Evolutionary conservation across 768 basidiomycete species (phyloP).

Genomic region (Hygrocybe coccinea): DNA sequence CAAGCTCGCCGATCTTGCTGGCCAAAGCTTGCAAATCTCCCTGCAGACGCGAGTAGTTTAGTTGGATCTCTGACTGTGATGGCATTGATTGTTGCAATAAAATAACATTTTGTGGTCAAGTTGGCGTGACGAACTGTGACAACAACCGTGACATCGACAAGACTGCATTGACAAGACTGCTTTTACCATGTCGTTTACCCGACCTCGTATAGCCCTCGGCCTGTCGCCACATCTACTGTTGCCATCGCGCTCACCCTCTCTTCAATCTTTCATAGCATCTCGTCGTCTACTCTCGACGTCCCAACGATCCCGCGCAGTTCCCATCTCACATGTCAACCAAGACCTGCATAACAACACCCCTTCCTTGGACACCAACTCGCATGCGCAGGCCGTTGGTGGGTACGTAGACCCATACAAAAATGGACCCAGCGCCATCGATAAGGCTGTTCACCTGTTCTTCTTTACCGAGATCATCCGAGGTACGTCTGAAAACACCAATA

Average conservation of each 20-base stretch:
- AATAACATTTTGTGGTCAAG: no score
- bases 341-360: not conserved
- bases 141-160: not conserved
- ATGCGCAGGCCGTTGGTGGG: slow-evolving; percentile 25
- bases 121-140: not conserved
- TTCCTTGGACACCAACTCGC: not conserved
- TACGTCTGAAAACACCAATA: no score
- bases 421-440: slow-evolving; percentile 90
- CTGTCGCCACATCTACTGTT: slow-evolving; percentile 44
- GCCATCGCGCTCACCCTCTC: slow-evolving; percentile 26
- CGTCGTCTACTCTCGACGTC: slow-evolving; percentile 52
- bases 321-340: slow-evolving; percentile 15
- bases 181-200: slow-evolving; percentile 40
- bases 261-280: slow-evolving; percentile 37
- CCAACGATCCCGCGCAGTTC: slow-evolving; percentile 35
- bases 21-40: slow-evolving; percentile 89
- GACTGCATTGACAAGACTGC: no score
- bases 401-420: slow-evolving; percentile 64
- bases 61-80: slow-evolving; percentile 71
- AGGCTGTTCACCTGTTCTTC: slow-evolving; percentile 95
- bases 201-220: slow-evolving; percentile 48
- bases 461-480: slow-evolving; percentile 97
- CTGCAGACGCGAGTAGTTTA: slow-evolving; percentile 75
- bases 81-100: slow-evolving; percentile 24
- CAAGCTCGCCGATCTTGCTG: slow-evolving; percentile 92